Evolutionary conservation across 805 yeast genomes (phyloP).

Genomic region (Wilhelminamyces savonicus): DNA sequence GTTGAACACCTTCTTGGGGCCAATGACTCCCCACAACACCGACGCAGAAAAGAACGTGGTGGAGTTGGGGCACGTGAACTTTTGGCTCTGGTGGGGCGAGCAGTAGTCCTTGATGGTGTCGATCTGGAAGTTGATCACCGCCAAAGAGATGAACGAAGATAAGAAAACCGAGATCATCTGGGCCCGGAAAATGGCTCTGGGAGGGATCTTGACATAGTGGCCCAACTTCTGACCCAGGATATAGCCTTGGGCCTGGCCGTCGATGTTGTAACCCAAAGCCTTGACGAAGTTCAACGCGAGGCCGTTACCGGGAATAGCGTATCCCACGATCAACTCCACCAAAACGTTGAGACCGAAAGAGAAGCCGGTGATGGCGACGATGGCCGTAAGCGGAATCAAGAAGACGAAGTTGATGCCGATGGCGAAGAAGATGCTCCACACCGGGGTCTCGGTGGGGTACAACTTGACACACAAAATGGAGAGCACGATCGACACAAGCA

Average conservation of each 20-base stretch:
- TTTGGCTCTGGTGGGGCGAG: constrained; percentile 30
- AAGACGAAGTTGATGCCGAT: constrained; percentile 25
- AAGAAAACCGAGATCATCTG: constrained; percentile 21
- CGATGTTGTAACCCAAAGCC: constrained; percentile 51
- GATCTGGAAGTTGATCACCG: constrained; percentile 22
- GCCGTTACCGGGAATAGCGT: constrained; percentile 32
- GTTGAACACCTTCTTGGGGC: constrained; percentile 27
- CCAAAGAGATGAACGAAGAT: constrained; percentile 18
- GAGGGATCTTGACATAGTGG: constrained; percentile 61
- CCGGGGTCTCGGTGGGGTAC: constrained; percentile 29
- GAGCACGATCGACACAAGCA: constrained; percentile 22
- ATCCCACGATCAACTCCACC: constrained; percentile 31
- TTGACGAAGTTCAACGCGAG: constrained; percentile 43
- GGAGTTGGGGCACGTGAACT: constrained; percentile 23
- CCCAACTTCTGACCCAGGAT: constrained; percentile 55
- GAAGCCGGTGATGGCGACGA: constrained; percentile 26
- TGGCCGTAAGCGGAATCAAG: constrained; percentile 24
- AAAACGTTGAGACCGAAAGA: constrained; percentile 29
- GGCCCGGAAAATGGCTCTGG: constrained; percentile 47
- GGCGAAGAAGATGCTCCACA: constrained; percentile 31
- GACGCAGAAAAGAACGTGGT: constrained; percentile 15
- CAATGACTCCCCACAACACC: constrained; percentile 61
- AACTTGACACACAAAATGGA: constrained; percentile 24
- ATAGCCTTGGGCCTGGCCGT: constrained; percentile 51
- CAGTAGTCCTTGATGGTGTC: constrained; percentile 34